Evolutionary conservation across 345 rosid genomes (phyloP).

Genomic region (Hirschfeldia incana): DNA sequence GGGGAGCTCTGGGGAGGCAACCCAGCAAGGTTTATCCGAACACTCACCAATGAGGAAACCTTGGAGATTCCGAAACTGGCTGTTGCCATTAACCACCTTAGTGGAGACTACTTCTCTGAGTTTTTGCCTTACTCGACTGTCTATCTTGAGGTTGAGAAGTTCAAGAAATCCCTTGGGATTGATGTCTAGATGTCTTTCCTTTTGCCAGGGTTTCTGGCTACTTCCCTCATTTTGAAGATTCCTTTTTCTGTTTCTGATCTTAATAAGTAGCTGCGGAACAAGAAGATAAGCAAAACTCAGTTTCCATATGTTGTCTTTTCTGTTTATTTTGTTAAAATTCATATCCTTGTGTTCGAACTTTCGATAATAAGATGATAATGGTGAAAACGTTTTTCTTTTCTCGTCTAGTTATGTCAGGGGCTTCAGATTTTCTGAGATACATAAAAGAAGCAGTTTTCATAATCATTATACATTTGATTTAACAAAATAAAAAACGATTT

Average conservation of each 20-base stretch:
- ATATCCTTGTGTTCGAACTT: conserved; percentile 6
- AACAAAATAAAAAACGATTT: background rate
- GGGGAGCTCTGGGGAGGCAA: conserved; percentile 99
- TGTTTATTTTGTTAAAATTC: conserved; percentile 16
- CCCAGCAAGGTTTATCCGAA: conserved; percentile 85
- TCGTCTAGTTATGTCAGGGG: background rate
- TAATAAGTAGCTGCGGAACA: conserved; percentile 40
- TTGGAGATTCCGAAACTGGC: conserved; percentile 95
- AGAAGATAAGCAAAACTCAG: conserved; percentile 27
- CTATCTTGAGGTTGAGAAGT: conserved; percentile 93
- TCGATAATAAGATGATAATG: conserved; percentile 26
- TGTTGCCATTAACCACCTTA: conserved; percentile 85
- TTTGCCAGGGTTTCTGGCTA: conserved; percentile 31
- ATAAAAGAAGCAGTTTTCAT: background rate
- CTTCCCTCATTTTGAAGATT: conserved; percentile 18
- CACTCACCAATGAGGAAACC: conserved; percentile 86
- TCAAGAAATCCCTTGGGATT: conserved; percentile 75
- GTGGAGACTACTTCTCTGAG: conserved; percentile 75
- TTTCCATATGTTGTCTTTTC: conserved; percentile 26
- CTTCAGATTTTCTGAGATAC: background rate
- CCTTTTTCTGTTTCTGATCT: background rate
- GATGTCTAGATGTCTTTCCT: conserved; percentile 45
- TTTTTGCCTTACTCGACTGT: conserved; percentile 87
- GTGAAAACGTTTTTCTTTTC: conserved; percentile 18
- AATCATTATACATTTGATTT: background rate